Evolutionary conservation across 2,329 filamentous ascomycete species (phyloP).

Genomic region (Bisporella sp.): DNA sequence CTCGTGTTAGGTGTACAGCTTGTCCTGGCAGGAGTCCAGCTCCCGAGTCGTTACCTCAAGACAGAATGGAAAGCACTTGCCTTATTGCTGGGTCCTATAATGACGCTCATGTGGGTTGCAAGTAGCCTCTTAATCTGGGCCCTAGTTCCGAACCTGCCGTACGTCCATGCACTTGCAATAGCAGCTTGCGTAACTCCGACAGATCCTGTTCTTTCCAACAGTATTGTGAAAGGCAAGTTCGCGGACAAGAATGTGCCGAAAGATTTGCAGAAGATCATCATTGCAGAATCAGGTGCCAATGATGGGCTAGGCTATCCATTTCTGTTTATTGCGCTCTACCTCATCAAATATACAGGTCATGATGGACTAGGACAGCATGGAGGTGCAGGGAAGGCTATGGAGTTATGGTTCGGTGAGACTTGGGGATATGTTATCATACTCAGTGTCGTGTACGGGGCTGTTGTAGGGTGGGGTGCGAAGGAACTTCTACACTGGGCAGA

Average conservation of each 20-base stretch:
- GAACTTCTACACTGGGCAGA: slow-evolving; percentile 80
- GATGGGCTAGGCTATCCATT: slow-evolving; percentile 84
- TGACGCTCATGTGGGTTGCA: slow-evolving; percentile 79
- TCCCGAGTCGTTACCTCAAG: slow-evolving; percentile 74
- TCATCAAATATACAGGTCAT: slow-evolving; percentile 67
- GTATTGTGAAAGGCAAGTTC: slow-evolving; percentile 89
- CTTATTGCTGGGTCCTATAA: slow-evolving; percentile 73
- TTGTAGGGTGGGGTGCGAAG: slow-evolving; percentile 75
- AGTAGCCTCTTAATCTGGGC: slow-evolving; percentile 76
- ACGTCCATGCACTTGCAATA: slow-evolving; percentile 73
- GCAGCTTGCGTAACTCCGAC: slow-evolving; percentile 89
- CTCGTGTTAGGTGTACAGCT: slow-evolving; percentile 87
- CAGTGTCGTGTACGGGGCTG: slow-evolving; percentile 68
- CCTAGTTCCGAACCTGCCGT: slow-evolving; percentile 62
- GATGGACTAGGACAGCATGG: slow-evolving; percentile 47
- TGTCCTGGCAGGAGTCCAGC: slow-evolving; percentile 79
- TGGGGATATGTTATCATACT: slow-evolving; percentile 78
- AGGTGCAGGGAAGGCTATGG: slow-evolving; percentile 60
- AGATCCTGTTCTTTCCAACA: slow-evolving; percentile 80
- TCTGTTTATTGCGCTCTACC: slow-evolving; percentile 74
- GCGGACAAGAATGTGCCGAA: slow-evolving; percentile 85
- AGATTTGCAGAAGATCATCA: slow-evolving; percentile 71
- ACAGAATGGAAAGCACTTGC: slow-evolving; percentile 71
- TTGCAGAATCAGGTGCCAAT: slow-evolving; percentile 78
- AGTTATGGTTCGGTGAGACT: slow-evolving; percentile 77